Percentiles rank a stretch among this genome's conserved stretches.
These are phyloP conservation scores for Glycine soja DNA, from an alignment of 306 rosid species.

Conservation along the genomic window DNA sequence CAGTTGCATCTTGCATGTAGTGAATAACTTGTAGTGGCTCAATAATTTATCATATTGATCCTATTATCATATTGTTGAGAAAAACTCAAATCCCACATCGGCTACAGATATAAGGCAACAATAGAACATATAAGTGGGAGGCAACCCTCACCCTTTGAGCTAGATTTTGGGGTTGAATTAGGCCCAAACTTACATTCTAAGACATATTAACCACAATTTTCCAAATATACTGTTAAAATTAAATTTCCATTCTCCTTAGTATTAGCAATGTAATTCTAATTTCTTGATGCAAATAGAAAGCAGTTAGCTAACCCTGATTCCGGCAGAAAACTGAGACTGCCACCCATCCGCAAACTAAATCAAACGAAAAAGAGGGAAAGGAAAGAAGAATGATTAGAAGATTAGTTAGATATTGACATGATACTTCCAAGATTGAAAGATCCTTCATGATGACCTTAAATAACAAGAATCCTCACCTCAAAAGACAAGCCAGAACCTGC, in stretches of 20 bases:
- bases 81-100: no score
- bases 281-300: background rate
- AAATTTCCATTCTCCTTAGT: conserved; percentile 29
- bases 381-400: conserved; percentile 37
- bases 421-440: conserved; percentile 25
- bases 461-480: conserved; percentile 65
- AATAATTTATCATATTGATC: background rate
- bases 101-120: no score
- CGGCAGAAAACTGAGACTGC: conserved; percentile 88
- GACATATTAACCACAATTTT: background rate
- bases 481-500: conserved; percentile 61
- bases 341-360: conserved; percentile 82
- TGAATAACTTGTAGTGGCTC: background rate
- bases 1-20: conserved; percentile 10
- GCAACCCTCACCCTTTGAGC: no score
- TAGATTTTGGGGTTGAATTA: no score
- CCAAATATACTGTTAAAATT: conserved; percentile 31
- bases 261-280: conserved; percentile 31
- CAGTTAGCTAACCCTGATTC: conserved; percentile 73
- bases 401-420: conserved; percentile 21
- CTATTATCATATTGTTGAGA: background rate
- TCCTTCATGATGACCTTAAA: conserved; percentile 32
- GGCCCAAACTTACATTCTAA: no score
- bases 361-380: conserved; percentile 37
- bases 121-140: no score